phyloP scores from a whole-genome alignment of 108 stramenopile genomes.

The Parmales sp. region DNA sequence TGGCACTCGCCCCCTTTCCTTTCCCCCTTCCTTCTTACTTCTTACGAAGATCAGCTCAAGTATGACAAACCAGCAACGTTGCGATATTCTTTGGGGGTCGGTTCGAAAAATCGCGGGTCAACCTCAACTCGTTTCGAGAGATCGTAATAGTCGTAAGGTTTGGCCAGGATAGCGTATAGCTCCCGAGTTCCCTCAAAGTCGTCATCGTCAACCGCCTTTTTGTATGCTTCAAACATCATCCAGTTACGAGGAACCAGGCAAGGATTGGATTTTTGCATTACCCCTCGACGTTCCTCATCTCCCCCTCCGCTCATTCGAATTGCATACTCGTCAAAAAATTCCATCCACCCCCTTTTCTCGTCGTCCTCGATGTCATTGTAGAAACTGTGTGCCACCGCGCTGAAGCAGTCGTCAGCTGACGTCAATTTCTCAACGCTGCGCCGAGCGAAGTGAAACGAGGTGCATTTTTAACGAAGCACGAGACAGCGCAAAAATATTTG shows the following conservation, averaged over 20 bases:
- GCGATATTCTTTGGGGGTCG: not conserved
- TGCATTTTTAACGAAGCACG: too few species aligned
- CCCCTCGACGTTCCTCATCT: not conserved
- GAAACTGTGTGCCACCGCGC: not conserved
- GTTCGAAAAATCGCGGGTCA: not conserved
- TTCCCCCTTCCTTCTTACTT: not conserved
- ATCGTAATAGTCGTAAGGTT: not conserved
- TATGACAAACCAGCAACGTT: not conserved
- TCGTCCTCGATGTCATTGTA: not conserved
- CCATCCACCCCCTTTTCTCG: not conserved
- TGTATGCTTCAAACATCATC: conserved; percentile 22
- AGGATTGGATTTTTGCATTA: not conserved
- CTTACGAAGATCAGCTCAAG: not conserved
- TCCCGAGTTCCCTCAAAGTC: not conserved
- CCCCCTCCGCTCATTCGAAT: not conserved
- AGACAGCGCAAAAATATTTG: too few species aligned
- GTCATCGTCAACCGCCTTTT: not conserved
- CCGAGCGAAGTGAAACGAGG: too few species aligned
- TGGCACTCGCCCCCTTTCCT: not conserved
- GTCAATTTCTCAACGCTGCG: too few species aligned
- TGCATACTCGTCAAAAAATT: not conserved
- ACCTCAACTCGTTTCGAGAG: too few species aligned
- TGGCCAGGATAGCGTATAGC: not conserved
- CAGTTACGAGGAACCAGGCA: conserved; percentile 10
- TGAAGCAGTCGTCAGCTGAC: not conserved